Conservation (phyloP, 441 rosid genomes). For the Adansonia rubrostipa region DNA sequence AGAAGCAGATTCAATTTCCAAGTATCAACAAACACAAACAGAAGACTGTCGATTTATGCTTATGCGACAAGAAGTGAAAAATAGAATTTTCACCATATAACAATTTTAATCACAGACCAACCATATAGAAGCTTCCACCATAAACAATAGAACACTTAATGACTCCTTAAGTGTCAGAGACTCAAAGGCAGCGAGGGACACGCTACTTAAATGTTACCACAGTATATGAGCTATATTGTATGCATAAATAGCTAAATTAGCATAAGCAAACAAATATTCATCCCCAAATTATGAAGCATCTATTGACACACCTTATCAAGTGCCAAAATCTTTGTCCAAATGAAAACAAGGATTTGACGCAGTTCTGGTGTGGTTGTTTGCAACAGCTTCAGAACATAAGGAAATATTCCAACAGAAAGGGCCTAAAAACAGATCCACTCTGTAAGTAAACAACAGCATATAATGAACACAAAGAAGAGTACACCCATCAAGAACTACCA, state of each 20-base stretch:
- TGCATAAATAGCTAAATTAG: slow-evolving; percentile 16
- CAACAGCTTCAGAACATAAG: slow-evolving; percentile 93
- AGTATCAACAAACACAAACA: background rate
- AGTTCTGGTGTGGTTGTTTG: slow-evolving; percentile 95
- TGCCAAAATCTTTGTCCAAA: slow-evolving; percentile 99
- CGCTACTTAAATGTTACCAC: background rate
- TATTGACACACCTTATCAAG: slow-evolving; percentile 84
- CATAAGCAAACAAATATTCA: slow-evolving; percentile 11
- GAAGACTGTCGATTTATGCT: background rate
- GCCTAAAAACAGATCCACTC: slow-evolving; percentile 58
- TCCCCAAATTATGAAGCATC: slow-evolving; percentile 18
- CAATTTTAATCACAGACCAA: slow-evolving; percentile 16
- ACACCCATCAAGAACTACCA: slow-evolving; percentile 56
- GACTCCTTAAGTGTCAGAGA: background rate
- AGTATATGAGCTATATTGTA: background rate
- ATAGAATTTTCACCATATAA: slow-evolving; percentile 7
- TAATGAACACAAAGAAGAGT: slow-evolving; percentile 23
- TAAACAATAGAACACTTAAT: slow-evolving; percentile 4
- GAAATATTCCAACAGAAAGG: slow-evolving; percentile 98
- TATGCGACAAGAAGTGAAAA: slow-evolving; percentile 16
- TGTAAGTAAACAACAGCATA: slow-evolving; percentile 31
- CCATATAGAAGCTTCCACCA: slow-evolving; percentile 15
- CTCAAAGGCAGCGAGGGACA: background rate
- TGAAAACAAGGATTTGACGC: slow-evolving; percentile 95
- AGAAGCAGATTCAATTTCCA: background rate